Conservation (phyloP, 345 rosid species). For the Nasturtium officinale region DNA sequence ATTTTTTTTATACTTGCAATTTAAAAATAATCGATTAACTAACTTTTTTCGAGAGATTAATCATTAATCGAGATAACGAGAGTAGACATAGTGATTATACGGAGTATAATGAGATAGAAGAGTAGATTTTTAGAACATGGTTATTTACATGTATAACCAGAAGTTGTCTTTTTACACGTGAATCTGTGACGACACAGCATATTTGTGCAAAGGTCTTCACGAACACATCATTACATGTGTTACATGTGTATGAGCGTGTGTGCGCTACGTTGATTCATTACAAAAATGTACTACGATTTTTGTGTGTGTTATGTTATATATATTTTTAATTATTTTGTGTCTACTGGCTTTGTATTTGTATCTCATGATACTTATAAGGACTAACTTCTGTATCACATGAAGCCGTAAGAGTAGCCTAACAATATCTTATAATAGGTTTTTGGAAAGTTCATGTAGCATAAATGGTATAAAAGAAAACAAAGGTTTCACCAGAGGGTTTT, state of each 20-base stretch:
- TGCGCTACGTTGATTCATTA: neutral
- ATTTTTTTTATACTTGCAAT: no score
- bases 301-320: slow-evolving; percentile 11
- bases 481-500: no score
- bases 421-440: neutral
- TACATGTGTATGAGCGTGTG: no score
- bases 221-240: slow-evolving; percentile 42
- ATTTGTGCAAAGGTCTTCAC: slow-evolving; percentile 40
- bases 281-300: slow-evolving; percentile 4
- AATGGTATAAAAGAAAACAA: neutral
- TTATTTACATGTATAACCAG: no score
- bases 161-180: slow-evolving; percentile 39
- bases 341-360: slow-evolving; percentile 7
- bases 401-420: slow-evolving; percentile 6
- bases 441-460: neutral
- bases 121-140: no score
- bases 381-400: neutral
- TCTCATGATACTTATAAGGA: slow-evolving; percentile 4
- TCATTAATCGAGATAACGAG: no score
- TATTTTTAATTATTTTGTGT: neutral
- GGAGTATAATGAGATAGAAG: no score
- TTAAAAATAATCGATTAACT: no score
- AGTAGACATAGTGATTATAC: no score
- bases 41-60: no score
- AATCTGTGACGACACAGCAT: slow-evolving; percentile 27